A percentile compares a stretch with the other conserved stretches of the same genome.
These are phyloP conservation scores for Apophysomyces ossiformis DNA, from an alignment of 371 early-diverging fungal species.

Conservation along the genomic window DNA sequence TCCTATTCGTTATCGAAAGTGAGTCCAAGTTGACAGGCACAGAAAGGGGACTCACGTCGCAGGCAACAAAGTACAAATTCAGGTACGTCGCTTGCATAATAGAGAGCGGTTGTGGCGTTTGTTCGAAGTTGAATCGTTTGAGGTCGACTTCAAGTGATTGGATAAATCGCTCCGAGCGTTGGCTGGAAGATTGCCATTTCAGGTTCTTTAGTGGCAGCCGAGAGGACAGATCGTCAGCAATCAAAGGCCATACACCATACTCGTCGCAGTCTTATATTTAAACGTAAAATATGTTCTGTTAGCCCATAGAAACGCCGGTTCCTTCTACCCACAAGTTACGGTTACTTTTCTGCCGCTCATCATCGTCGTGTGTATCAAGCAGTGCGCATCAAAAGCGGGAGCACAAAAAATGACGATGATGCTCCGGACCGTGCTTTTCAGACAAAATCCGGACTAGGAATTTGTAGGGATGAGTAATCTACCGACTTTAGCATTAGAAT, in stretches of 20 bases:
- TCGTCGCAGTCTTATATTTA: conserved; percentile 69
- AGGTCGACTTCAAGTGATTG: conserved; percentile 72
- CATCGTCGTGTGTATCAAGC: not conserved
- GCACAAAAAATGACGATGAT: too few relatives aligned
- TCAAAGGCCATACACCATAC: conserved; percentile 75
- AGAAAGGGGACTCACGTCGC: conserved; percentile 62
- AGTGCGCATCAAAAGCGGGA: too few relatives aligned
- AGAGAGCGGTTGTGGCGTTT: conserved; percentile 60
- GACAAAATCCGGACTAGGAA: too few relatives aligned
- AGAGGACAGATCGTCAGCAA: conserved; percentile 70
- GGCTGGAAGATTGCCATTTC: conserved; percentile 81
- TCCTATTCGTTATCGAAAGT: conserved; percentile 56
- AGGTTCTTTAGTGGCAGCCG: conserved; percentile 86
- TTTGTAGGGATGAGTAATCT: too few relatives aligned
- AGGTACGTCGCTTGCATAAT: conserved; percentile 70
- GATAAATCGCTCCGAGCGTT: conserved; percentile 64
- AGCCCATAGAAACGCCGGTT: too few relatives aligned
- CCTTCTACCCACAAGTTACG: conserved; percentile 38
- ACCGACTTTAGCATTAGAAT: too few relatives aligned
- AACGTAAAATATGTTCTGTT: not conserved
- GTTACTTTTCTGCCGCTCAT: conserved; percentile 49
- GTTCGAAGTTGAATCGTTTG: conserved; percentile 62
- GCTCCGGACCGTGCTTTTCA: too few relatives aligned
- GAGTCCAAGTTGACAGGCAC: not conserved
- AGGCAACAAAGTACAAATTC: conserved; percentile 83